Percentiles rank a stretch among this genome's conserved stretches.
Conservation (phyloP, 108 stramenopile species). For the Nannochloropsis salina region DNA sequence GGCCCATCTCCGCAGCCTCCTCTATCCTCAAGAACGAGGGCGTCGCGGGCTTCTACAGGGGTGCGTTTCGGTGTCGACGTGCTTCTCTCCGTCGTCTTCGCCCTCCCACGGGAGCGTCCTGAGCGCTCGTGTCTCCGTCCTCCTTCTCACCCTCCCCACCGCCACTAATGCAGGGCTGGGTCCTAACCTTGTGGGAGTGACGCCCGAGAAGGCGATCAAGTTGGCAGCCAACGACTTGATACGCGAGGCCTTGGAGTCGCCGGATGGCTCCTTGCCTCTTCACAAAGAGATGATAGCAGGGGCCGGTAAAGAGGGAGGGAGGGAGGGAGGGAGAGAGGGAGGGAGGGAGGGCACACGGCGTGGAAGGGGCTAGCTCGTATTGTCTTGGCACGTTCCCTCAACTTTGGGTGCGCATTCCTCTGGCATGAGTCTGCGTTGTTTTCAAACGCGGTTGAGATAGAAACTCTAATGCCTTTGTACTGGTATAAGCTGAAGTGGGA, state of each 20-base stretch:
- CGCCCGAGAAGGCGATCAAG: conserved; percentile 60
- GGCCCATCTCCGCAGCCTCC: background rate
- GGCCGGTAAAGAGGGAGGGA: conserved; percentile 14
- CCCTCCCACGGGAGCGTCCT: background rate
- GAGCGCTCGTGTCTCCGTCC: background rate
- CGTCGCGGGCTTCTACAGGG: background rate
- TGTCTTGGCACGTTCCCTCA: no score
- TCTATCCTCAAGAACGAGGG: background rate
- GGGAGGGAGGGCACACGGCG: background rate
- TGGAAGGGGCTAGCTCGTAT: no score
- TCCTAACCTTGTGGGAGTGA: conserved; percentile 56
- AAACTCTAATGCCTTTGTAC: no score
- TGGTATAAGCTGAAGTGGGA: no score
- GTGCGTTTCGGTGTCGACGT: background rate
- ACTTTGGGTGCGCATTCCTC: no score
- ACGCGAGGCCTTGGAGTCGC: background rate
- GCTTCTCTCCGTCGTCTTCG: background rate
- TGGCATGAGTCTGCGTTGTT: no score
- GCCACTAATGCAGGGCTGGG: conserved; percentile 51
- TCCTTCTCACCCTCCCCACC: background rate
- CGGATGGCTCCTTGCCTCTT: background rate
- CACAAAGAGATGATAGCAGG: conserved; percentile 30
- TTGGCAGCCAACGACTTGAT: conserved; percentile 38
- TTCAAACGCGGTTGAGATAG: no score
- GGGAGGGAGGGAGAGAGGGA: background rate